Conservation (phyloP, 1,284 basidiomycete genomes). For the Chondrostereum purpureum region DNA sequence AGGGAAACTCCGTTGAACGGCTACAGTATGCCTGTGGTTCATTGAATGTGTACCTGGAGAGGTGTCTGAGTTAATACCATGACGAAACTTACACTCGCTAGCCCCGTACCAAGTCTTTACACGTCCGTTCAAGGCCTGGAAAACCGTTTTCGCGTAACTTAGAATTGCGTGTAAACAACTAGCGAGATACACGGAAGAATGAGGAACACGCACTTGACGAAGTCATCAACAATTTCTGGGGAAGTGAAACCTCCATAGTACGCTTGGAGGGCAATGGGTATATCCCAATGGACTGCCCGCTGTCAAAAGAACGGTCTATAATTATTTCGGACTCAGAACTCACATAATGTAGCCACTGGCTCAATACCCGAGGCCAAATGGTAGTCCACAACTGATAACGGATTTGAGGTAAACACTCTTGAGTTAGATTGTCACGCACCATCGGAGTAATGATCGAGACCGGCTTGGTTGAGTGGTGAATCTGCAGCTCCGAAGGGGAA, state of each 20-base stretch:
- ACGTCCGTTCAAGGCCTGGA: conserved; percentile 38
- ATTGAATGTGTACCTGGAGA: conserved; percentile 40
- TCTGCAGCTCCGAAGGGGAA: conserved; percentile 40
- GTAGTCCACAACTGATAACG: conserved; percentile 34
- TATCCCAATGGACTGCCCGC: conserved; percentile 43
- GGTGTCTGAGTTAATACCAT: background rate
- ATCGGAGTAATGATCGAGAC: conserved; percentile 40
- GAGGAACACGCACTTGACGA: conserved; percentile 29
- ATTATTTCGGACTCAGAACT: conserved; percentile 11
- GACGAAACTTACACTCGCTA: conserved; percentile 1
- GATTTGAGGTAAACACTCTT: background rate
- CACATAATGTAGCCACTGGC: conserved; percentile 41
- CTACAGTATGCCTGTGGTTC: conserved; percentile 39
- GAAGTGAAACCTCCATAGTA: conserved; percentile 44
- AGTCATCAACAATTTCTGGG: conserved; percentile 38
- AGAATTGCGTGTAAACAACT: background rate
- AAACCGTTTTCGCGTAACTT: conserved; percentile 42
- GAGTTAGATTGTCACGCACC: conserved; percentile 24
- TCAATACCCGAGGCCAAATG: conserved; percentile 33
- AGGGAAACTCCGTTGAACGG: conserved; percentile 32
- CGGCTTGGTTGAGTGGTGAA: conserved; percentile 39
- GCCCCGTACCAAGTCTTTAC: conserved; percentile 47
- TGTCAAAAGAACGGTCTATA: background rate
- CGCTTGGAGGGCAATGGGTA: conserved; percentile 35
- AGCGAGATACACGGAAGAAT: background rate